Evolutionary conservation across 1,139 yeast species (phyloP).

Genomic region (Protomyces pachydermus): DNA sequence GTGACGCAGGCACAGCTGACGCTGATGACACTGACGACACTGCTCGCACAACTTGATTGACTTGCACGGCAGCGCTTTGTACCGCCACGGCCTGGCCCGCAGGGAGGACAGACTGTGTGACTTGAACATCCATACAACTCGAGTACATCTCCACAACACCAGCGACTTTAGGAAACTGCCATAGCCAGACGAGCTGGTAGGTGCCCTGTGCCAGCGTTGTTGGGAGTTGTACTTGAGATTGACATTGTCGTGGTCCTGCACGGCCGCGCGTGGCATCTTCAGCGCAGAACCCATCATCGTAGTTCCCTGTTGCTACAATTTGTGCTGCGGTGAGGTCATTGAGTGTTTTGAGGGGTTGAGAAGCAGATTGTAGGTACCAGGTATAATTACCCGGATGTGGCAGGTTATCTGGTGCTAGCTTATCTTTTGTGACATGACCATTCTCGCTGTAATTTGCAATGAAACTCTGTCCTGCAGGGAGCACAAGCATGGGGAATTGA

Average conservation of each 20-base stretch:
- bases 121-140: conserved; percentile 32
- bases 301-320: conserved; percentile 31
- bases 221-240: conserved; percentile 30
- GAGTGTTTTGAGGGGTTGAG: conserved; percentile 28
- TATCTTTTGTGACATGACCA: conserved; percentile 33
- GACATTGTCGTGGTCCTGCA: conserved; percentile 30
- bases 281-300: conserved; percentile 34
- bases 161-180: conserved; percentile 33
- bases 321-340: conserved; percentile 25
- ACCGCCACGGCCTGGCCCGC: neutral
- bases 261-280: conserved; percentile 30
- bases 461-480: conserved; percentile 31
- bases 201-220: conserved; percentile 27
- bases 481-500: conserved; percentile 33
- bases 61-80: neutral
- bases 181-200: conserved; percentile 33
- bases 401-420: conserved; percentile 31
- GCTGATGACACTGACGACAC: neutral
- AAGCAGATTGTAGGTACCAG: conserved; percentile 25
- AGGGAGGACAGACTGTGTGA: neutral
- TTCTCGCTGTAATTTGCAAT: conserved; percentile 32
- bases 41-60: neutral
- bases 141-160: conserved; percentile 32
- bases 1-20: neutral
- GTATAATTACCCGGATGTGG: conserved; percentile 34